Percentiles rank a stretch among this genome's conserved stretches.
Evolutionary conservation across 176 grass and related monocot species (phyloP).

Genomic region (Cymbopogon citratus): DNA sequence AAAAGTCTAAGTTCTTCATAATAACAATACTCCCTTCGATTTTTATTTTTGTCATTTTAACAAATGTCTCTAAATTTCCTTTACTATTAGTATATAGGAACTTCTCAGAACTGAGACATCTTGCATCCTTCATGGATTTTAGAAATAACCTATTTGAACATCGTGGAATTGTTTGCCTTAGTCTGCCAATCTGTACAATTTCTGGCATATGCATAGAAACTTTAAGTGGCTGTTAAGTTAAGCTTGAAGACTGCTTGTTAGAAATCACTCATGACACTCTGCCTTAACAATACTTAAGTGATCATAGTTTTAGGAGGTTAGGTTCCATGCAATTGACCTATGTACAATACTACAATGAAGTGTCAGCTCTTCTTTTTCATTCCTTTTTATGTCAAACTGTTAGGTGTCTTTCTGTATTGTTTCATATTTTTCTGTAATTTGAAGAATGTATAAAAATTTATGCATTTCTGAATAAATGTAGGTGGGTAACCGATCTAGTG

Average conservation of each 20-base stretch:
- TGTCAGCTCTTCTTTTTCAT: background rate
- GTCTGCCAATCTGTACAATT: background rate
- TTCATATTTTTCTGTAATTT: conserved; percentile 3
- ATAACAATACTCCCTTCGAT: background rate
- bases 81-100: background rate
- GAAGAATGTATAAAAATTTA: conserved; percentile 17
- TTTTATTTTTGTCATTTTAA: background rate
- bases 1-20: background rate
- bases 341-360: background rate
- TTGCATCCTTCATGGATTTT: background rate
- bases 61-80: conserved; percentile 17
- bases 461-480: conserved; percentile 37
- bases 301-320: background rate
- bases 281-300: background rate
- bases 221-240: background rate
- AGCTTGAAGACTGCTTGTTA: background rate
- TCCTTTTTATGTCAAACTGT: background rate
- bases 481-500: conserved; percentile 98
- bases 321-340: background rate
- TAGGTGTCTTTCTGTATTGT: conserved; percentile 1
- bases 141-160: conserved; percentile 10
- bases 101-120: conserved; percentile 2
- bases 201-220: background rate
- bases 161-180: background rate
- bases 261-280: background rate